Conservation (phyloP, 1,139 yeast genomes). For the Zygotorulaspora mrakii region DNA sequence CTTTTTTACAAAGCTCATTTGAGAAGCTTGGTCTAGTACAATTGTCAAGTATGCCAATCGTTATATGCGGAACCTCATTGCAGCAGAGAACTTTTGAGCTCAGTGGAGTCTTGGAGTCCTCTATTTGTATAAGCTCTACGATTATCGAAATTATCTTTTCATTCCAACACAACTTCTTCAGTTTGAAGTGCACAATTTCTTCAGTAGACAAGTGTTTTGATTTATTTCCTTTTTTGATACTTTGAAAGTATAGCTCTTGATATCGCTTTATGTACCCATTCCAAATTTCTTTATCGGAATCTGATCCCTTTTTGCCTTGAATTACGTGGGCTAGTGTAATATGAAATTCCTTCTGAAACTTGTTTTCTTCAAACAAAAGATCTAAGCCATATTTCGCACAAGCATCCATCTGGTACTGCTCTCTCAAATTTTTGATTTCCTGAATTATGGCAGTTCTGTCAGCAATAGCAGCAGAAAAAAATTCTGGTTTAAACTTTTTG, state of each 20-base stretch:
- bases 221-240: constrained; percentile 6
- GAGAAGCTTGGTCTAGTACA: constrained; percentile 52
- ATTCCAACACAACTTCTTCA: constrained; percentile 50
- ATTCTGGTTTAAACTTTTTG: constrained; percentile 37
- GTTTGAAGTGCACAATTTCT: constrained; percentile 40
- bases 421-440: too few species aligned
- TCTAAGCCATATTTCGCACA: constrained; percentile 15
- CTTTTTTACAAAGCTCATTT: constrained; percentile 39
- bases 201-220: constrained; percentile 13
- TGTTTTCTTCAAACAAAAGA: constrained; percentile 36
- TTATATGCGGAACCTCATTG: constrained; percentile 63
- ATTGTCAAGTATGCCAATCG: constrained; percentile 58
- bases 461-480: constrained; percentile 39
- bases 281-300: constrained; percentile 36
- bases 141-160: constrained; percentile 53
- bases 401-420: constrained; percentile 8
- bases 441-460: constrained; percentile 18
- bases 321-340: constrained; percentile 67
- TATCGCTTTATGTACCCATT: constrained; percentile 29
- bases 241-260: constrained; percentile 14
- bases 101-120: constrained; percentile 26
- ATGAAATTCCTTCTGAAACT: constrained; percentile 63
- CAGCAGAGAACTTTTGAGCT: constrained; percentile 36
- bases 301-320: constrained; percentile 34
- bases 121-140: constrained; percentile 41